phyloP scores from a whole-genome alignment of 129 eudicot species.

The sunflower (Helianthus annuus) region HanXRQr2.0-SUNRISE NC_035444.2:130331661-130332160 shows the following conservation, averaged over 20 bases:
- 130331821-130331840: conserved; percentile 50
- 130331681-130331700: conserved; percentile 56
- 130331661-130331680: conserved; percentile 56
- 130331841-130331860: conserved; percentile 59
- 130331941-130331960: conserved; percentile 57
- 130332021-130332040: conserved; percentile 65
- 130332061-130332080: conserved; percentile 52
- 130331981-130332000: conserved; percentile 53
- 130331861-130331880: conserved; percentile 78
- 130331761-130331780: conserved; percentile 54
- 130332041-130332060: conserved; percentile 71
- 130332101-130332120: conserved; percentile 76
- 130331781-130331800: conserved; percentile 61
- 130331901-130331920: conserved; percentile 57
- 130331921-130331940: conserved; percentile 51
- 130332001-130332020: conserved; percentile 59
- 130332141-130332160: conserved; percentile 41
- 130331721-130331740: conserved; percentile 58
- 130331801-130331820: conserved; percentile 56
- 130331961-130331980: conserved; percentile 64
- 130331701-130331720: conserved; percentile 61
- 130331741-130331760: conserved; percentile 54
- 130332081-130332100: conserved; percentile 42
- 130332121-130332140: conserved; percentile 70
- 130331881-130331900: conserved; percentile 64